Evolutionary conservation across 2,329 filamentous ascomycete species (phyloP), one percentile per base, ranked within the genome.

Genomic region (Myriosclerotinia scirpicola): DNA sequence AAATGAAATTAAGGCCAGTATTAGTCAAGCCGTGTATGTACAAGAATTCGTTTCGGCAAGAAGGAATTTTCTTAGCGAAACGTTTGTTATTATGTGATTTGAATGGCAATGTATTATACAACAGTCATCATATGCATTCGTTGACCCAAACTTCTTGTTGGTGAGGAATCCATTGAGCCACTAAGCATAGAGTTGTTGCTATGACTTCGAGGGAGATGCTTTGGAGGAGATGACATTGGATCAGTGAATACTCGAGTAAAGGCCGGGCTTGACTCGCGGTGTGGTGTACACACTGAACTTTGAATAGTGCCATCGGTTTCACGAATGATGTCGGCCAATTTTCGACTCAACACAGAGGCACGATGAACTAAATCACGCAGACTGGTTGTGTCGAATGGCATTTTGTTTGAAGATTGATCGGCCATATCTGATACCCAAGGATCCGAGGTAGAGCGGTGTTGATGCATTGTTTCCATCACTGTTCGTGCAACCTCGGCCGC

Each of bases 381-480:
- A 75, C 85, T 89, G 69, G 88, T 88, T 6, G 87, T 89, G 73
- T 89, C 87, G 69, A 90, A 90, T 67, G 88, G 87, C 73, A 89
- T 82, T 68, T 82, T 80, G 61, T 81, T 80, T 54, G 82, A 78
- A 14, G 73, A 75, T 68, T 73, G 73, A 76, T 67, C 64, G 5
- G 68, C 66, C 55, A 73, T 62, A 20, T 71, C 73, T 38, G 71
- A 71, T 20, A 75, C 68, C 6, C 74, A 66, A 17, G 80, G 77
- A 55, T 82, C 78, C 2, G 81, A 76, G 2, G 78, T 78, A 7
- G 81, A 79, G 30, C 83, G 68, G 66, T 85, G 81, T 67, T 81
- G 81, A 67, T 87, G 84, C 83, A 89, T 87, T 22, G 84, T 85
- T 68, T 87, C 85, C 78, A 89, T 86, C 5, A 89, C 85, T 5